Percentiles rank a stretch among this genome's conserved stretches.
Conservation (phyloP, 768 basidiomycete species). For the Vararia minispora region DNA sequence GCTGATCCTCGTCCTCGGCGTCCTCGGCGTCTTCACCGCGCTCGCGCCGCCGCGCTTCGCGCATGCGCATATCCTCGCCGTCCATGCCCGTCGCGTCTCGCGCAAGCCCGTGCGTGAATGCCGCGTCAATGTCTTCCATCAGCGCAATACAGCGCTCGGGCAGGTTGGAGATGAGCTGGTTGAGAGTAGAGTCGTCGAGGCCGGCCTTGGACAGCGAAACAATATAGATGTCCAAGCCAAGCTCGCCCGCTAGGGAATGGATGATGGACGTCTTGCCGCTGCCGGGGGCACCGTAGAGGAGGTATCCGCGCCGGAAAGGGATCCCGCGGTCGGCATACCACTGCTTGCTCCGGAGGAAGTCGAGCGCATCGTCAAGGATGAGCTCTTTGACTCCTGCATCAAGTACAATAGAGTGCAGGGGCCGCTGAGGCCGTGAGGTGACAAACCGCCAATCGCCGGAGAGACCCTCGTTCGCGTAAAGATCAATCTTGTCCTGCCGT, state of each 20-base stretch:
- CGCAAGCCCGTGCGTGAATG: constrained; percentile 38
- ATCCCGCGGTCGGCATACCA: constrained; percentile 73
- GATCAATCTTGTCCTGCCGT: constrained; percentile 13
- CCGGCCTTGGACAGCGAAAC: constrained; percentile 52
- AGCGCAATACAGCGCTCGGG: constrained; percentile 67
- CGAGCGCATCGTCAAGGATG: constrained; percentile 54
- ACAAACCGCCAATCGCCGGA: constrained; percentile 40
- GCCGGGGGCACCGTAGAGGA: constrained; percentile 69
- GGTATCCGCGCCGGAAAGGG: constrained; percentile 71
- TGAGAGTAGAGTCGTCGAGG: constrained; percentile 51
- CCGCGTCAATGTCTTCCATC: constrained; percentile 81
- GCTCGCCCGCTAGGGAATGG: constrained; percentile 67
- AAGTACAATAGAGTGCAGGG: constrained; percentile 55
- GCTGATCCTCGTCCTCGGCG: constrained; percentile 1
- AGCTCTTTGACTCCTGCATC: constrained; percentile 59
- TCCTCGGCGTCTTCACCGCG: constrained; percentile 2
- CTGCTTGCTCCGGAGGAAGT: constrained; percentile 54
- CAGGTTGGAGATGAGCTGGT: constrained; percentile 45
- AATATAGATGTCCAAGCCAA: constrained; percentile 63
- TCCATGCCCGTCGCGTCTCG: constrained; percentile 19
- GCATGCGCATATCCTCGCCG: constrained; percentile 18
- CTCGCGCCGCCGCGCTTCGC: constrained; percentile 18
- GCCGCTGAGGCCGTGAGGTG: constrained; percentile 51
- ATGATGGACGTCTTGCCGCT: constrained; percentile 75
- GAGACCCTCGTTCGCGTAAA: constrained; percentile 36